A percentile compares a stretch with the other conserved stretches of the same genome.
phyloP scores from a whole-genome alignment of 306 rosid species.

The Cucurbita pepo region DNA sequence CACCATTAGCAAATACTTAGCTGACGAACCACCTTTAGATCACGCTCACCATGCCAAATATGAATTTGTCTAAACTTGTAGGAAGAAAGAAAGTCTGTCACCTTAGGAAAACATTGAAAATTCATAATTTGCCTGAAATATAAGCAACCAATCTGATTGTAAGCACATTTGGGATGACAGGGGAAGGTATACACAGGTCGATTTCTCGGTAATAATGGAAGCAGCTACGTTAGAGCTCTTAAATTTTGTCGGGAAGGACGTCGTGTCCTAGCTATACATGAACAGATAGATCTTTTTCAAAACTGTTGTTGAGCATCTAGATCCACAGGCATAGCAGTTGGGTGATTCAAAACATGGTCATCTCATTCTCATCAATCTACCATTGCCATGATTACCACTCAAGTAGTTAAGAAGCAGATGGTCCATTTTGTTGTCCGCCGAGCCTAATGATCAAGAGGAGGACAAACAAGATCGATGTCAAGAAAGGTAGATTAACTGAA shows the following conservation, averaged over 20 bases:
- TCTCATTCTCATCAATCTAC: background rate
- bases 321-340: background rate
- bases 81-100: background rate
- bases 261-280: constrained; percentile 9
- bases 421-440: background rate
- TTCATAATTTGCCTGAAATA: background rate
- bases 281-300: constrained; percentile 4
- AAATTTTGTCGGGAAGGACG: constrained; percentile 38
- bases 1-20: background rate
- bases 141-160: background rate
- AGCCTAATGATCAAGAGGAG: background rate
- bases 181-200: constrained; percentile 68
- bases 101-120: background rate
- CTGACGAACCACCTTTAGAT: background rate
- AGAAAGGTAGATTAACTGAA: background rate
- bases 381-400: background rate
- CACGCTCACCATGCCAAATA: background rate
- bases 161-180: constrained; percentile 29
- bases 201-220: constrained; percentile 62
- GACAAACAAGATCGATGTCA: background rate
- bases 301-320: constrained; percentile 5
- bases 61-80: background rate
- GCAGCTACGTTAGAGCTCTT: constrained; percentile 65
- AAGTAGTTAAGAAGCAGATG: background rate
- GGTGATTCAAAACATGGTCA: background rate